Base-by-base conservation (phyloP, 352 stramenopile genomes). In the Pythium coloratum region DNA sequence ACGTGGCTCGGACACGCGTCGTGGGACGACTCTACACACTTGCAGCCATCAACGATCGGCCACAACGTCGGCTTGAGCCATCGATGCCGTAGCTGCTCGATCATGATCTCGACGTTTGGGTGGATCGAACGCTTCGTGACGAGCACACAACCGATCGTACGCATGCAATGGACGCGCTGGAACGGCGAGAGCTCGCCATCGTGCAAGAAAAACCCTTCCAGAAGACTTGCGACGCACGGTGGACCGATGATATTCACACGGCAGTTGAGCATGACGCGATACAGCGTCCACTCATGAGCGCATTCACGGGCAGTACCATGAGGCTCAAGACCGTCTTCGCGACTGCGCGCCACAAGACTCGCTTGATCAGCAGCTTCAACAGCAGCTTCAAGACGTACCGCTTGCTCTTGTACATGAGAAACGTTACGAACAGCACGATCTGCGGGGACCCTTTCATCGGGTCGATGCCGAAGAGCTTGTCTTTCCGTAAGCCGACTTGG, bases 21-120 rank as follows among this genome's bases (percentile, higher is more conserved):
- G 3, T 67, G 49, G 0, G 61, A 7, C 13, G 51, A 30, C 6
- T 38, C 2, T 1, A 80, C 46, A 49, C 78, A 87, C 24, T 51
- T 72, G 61, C 78, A 84, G 24, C 58, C 40, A n/a, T 78, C 69
- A 0, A 16, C 40, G 2, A 66, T 34, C 2, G 79, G 75, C 79
- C 79, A 88, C 24, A 70, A 34, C 3, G 72, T 65, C 2, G 62
- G 24, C n/a, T 69, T 71, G 6, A 85, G 44, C 77, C 77, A 85
- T 8, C 65, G 67, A 49, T 78, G 65, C 3, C 76, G 73, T 58
- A 88, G 63, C 24, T 78, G 75, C 44, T 80, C 70, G 18, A 88
- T 64, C 70, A 88, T 82, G 50, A 85, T 82, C 70, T 88, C 77
- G n/a, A 84, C 26, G 44, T 88, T 88, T 2, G 79, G 77, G 28